Conservation (phyloP, 163 green algal species). For the Volvox carteri region DNA sequence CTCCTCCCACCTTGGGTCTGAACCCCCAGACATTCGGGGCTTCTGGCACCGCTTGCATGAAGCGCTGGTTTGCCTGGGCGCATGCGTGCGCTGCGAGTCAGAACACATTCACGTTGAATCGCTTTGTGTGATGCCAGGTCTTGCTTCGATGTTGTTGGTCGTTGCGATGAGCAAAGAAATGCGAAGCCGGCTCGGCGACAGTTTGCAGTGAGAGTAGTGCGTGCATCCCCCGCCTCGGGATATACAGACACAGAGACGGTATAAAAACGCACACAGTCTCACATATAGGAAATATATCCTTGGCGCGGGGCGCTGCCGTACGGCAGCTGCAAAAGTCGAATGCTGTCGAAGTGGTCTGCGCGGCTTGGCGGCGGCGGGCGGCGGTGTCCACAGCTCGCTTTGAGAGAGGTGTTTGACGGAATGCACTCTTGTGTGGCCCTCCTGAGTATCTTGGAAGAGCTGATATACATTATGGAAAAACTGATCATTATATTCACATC, state of each 20-base stretch:
- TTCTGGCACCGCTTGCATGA: neutral
- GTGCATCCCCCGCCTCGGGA: neutral
- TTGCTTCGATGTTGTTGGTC: too few species aligned
- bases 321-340: neutral
- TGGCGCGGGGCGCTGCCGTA: neutral
- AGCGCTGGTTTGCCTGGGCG: neutral
- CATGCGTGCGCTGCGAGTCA: neutral
- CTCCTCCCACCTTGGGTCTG: too few species aligned
- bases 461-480: too few species aligned
- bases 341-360: too few species aligned
- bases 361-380: too few species aligned
- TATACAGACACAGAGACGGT: too few species aligned
- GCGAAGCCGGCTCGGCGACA: neutral
- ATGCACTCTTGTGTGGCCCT: neutral
- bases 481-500: constrained; percentile 43
- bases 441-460: neutral
- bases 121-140: neutral
- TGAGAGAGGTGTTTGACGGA: neutral
- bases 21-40: too few species aligned
- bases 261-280: too few species aligned
- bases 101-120: neutral
- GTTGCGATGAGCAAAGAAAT: too few species aligned
- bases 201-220: neutral
- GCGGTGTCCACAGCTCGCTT: neutral
- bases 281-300: too few species aligned